Base-by-base conservation (phyloP, 805 yeast species). In the Teunomyces atbi region DNA sequence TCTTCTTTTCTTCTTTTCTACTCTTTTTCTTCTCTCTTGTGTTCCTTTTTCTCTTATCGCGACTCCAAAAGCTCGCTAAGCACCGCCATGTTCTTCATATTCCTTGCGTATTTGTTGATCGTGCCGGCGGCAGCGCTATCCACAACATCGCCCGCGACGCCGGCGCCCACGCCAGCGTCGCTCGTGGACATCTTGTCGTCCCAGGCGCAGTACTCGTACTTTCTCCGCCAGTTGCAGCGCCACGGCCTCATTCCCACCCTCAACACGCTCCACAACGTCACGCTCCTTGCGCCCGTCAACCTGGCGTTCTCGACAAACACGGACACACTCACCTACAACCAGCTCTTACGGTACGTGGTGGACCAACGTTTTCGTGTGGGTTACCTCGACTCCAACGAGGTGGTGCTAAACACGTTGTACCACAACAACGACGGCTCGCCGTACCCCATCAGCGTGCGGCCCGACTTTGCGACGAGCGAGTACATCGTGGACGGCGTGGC, bases 221-320 rank as follows among this genome's bases (percentile, higher is more conserved):
- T 87, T 47, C 64, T 87, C 34, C 68, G 83, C 43, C 64, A 78
- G 16, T 50, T 89, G 2, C 96, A 88, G 58, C 64, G 76, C 44
- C 71, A 74, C 43, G 90, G 83, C 11, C 63, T 83, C 42, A 70
- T 89, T 1, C 89, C 89, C 2, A 61, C 65, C 34, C 60, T 89
- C 27, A 88, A 86, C 57, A 66, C 66, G 16, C 60, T 84, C 49
- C 66, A 68, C 19, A 84, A 86, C 59, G 78, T 84, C 47, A 87
- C 96, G 0, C 64, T 89, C n/a, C 60, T 86, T 34, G 96, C 95
- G 1, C 96, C 96, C 0, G 76, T 84, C 10, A 89, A 89, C 59
- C 82, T 84, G 53, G 96, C 96, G 1, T 87, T 86, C 61, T 71
- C 68, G 4, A 58, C 59, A 15, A 34, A 26, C 23, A 21, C 33